These are phyloP conservation scores for Spathaspora girioi DNA, from an alignment of 805 yeast species.

Conservation along the genomic window DNA sequence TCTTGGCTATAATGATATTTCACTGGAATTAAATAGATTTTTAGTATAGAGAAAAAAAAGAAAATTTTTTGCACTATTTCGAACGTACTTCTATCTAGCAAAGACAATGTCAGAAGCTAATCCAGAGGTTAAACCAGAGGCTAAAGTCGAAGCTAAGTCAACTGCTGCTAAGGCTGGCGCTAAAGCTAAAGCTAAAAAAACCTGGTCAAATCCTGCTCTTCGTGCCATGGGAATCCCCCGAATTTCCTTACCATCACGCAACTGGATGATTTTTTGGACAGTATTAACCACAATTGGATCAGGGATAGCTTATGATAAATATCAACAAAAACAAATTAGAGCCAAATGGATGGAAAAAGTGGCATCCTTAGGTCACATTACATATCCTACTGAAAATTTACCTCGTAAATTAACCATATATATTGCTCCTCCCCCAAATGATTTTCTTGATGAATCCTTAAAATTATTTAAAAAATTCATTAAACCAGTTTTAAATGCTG, in stretches of 20 bases:
- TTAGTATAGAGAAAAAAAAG: not conserved
- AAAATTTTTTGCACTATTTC: not conserved
- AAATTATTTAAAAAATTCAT: constrained; percentile 72
- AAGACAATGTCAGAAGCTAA: not conserved
- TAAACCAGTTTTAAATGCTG: constrained; percentile 81
- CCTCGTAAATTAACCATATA: constrained; percentile 80
- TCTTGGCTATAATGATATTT: constrained; percentile 35
- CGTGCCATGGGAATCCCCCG: constrained; percentile 81
- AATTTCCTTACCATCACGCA: constrained; percentile 78
- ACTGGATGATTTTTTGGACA: constrained; percentile 89
- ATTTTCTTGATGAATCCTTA: constrained; percentile 71
- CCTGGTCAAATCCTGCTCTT: constrained; percentile 73
- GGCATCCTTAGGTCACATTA: constrained; percentile 44
- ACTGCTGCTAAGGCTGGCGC: not conserved
- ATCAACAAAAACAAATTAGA: constrained; percentile 64
- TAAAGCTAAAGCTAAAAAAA: constrained; percentile 26
- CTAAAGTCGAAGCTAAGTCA: constrained; percentile 3
- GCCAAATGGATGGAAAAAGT: constrained; percentile 63
- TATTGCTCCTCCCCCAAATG: constrained; percentile 97
- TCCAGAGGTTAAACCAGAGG: not conserved
- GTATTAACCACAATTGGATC: constrained; percentile 64
- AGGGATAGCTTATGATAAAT: constrained; percentile 76
- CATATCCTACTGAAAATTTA: constrained; percentile 42
- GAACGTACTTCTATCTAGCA: not conserved
- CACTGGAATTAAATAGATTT: constrained; percentile 20